Base-by-base conservation (phyloP, 2,329 filamentous ascomycete species). In the Beauveria bassiana region DNA sequence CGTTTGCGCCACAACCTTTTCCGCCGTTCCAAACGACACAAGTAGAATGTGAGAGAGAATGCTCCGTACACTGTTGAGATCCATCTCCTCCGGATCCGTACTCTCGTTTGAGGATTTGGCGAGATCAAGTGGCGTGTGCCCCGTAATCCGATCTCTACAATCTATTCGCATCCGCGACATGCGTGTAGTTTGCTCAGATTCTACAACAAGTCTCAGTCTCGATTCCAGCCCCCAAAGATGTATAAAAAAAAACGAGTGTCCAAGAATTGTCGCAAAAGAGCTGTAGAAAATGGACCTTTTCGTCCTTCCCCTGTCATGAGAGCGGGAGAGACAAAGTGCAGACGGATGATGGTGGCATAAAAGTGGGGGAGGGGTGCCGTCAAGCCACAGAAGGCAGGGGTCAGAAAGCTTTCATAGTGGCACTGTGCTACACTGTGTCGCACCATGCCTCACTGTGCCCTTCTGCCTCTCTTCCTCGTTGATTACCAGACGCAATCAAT, bases 201-300 rank as follows among this genome's bases (percentile, higher is more conserved):
- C 31, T 50, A n/a, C 31, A 31, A 38, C 38, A 16, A 45, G 55
- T 43, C 16, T 28, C 8, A 12, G 26, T 18, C 46, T 42, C 46
- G 3, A 34, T 34, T 20, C 45, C 47, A 34, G 31, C 45, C 45
- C 47, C 55, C 31, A 46, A 45, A 14, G 12, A 31, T 10, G 18
- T 28, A n/a, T 14, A 28, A n/a, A 43, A n/a, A 20, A 24, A 16
- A 42, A 50, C 18, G 8, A 22, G 28, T 20, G n/a, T n/a, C 6
- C 22, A 24, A 49, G 49, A 58, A 51, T 51, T 59, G 56, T 59
- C 56, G 46, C 56, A 59, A 59, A 34, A 34, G 22, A 59, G 34
- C 20, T 58, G 45, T 42, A 16, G 46, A 31, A 26, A 51, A 40
- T 46, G 55, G 28, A 47, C 45, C 55, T 40, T 26, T 46, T 49